These are phyloP conservation scores for Oryza officinalis DNA, from an alignment of 176 grass and related monocot genomes.

Conservation along the genomic window DNA sequence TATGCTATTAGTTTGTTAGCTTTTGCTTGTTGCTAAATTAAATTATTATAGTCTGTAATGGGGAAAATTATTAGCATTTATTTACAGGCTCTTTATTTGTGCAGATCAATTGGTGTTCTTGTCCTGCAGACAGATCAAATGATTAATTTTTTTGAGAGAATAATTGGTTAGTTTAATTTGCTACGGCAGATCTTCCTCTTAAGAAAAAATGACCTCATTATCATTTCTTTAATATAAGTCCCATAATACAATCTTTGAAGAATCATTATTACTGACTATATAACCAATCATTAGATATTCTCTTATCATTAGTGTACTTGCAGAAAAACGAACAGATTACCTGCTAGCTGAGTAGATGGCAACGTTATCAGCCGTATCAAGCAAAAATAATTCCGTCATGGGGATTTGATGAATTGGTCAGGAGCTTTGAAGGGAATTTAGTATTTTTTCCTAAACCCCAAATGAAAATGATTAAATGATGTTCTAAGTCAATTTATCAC, in stretches of 20 bases:
- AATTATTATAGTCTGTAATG: neutral
- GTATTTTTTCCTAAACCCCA: neutral
- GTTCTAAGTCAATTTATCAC: conserved; percentile 28
- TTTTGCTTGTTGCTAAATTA: neutral
- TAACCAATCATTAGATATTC: conserved; percentile 28
- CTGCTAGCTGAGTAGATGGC: neutral
- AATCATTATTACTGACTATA: conserved; percentile 20
- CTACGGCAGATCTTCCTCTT: neutral
- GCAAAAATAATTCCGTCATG: neutral
- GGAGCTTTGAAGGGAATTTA: neutral
- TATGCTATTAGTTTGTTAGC: neutral
- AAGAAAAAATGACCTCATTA: neutral
- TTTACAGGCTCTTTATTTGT: neutral
- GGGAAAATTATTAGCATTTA: neutral
- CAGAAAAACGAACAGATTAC: neutral
- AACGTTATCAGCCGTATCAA: neutral
- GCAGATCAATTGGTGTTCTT: neutral
- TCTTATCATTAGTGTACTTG: conserved; percentile 13
- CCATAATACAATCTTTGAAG: conserved; percentile 2
- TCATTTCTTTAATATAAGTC: neutral
- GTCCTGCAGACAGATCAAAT: neutral
- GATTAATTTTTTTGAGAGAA: neutral
- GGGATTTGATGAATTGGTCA: conserved; percentile 10
- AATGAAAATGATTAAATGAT: conserved; percentile 2
- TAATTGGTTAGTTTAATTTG: neutral